Base-by-base conservation (phyloP, 805 yeast species). In the Candida awuae region DNA sequence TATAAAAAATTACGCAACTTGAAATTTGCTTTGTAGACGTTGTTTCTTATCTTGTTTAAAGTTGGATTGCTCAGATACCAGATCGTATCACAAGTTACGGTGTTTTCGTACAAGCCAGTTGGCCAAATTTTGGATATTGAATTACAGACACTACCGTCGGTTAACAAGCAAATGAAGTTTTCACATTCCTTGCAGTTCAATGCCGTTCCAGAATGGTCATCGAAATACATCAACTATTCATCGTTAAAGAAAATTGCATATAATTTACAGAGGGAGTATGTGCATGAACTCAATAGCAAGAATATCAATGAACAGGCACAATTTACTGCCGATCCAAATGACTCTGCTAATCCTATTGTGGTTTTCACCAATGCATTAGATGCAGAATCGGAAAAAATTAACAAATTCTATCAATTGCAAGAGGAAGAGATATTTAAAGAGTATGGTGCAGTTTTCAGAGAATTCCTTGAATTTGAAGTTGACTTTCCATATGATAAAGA, bases 121-220 rank as follows among this genome's bases (percentile, higher is more conserved):
- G n/a, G n/a, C n/a, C n/a, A n/a, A n/a, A n/a, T n/a, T n/a, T n/a
- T n/a, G n/a, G 41, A 37, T 22, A 32, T 37, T 17, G 41, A 37
- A 37, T 17, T 37, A 37, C 17, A 20, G n/a, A n/a, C n/a, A n/a
- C n/a, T n/a, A n/a, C n/a, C n/a, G n/a, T n/a, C n/a, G n/a, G n/a
- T n/a, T 6, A 12, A 17, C 5, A n/a, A 13, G 4, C 35, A 29
- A 20, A 90, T 90, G 98, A 90, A 90, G 72, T 90, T 90, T 65
- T 82, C 95, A 19, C 95, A 88, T 56, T 84, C 96, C 6, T 66
- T 90, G 47, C 96, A 90, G 70, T 88, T 90, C 63, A 90, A 90
- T 61, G 95, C 97, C 18, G 97, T 92, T 4, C 97, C 98, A 2
- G 97, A 92, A 59, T 90, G 98, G 98, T 76, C 95, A 10, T 79